A percentile compares a stretch with the other conserved stretches of the same genome.
Evolutionary conservation across 345 rosid species (phyloP).

Genomic region (Leavenworthia alabamica): DNA sequence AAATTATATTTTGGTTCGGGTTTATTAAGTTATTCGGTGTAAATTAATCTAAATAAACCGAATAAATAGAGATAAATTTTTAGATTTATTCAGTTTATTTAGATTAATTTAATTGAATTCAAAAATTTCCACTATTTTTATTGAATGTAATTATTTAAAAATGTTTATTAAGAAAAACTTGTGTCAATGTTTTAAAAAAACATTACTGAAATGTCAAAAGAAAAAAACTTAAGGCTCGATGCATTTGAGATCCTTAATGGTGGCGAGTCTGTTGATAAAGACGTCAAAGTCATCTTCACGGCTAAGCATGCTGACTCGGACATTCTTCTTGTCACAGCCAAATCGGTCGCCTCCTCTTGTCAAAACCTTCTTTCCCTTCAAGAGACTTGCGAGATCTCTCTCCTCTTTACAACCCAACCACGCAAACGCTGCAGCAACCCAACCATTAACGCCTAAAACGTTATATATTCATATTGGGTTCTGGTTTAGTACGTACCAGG

Average conservation of each 20-base stretch:
- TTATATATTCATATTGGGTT: neutral
- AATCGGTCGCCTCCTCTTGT: slow-evolving; percentile 50
- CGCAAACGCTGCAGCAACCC: slow-evolving; percentile 50
- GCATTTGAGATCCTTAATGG: slow-evolving; percentile 25
- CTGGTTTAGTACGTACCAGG: slow-evolving; percentile 46
- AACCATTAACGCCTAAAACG: neutral
- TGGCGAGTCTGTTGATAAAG: slow-evolving; percentile 50
- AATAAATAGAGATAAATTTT: too few relatives aligned
- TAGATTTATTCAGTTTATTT: too few relatives aligned
- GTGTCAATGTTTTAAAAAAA: too few relatives aligned
- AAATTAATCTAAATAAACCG: too few relatives aligned
- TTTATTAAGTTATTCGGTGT: too few relatives aligned
- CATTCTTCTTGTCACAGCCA: slow-evolving; percentile 40
- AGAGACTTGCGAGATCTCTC: slow-evolving; percentile 34
- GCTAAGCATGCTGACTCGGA: slow-evolving; percentile 60
- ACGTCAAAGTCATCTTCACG: slow-evolving; percentile 38
- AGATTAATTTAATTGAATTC: too few relatives aligned
- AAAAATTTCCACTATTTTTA: too few relatives aligned
- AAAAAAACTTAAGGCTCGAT: slow-evolving; percentile 6
- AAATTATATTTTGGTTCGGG: too few relatives aligned
- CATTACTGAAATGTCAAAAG: too few relatives aligned
- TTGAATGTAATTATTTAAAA: too few relatives aligned
- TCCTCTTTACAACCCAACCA: slow-evolving; percentile 63
- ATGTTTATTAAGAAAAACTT: too few relatives aligned
- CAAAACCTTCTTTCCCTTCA: slow-evolving; percentile 41